phyloP scores from a whole-genome alignment of 306 rosid species.

The Cucurbita moschata region DNA sequence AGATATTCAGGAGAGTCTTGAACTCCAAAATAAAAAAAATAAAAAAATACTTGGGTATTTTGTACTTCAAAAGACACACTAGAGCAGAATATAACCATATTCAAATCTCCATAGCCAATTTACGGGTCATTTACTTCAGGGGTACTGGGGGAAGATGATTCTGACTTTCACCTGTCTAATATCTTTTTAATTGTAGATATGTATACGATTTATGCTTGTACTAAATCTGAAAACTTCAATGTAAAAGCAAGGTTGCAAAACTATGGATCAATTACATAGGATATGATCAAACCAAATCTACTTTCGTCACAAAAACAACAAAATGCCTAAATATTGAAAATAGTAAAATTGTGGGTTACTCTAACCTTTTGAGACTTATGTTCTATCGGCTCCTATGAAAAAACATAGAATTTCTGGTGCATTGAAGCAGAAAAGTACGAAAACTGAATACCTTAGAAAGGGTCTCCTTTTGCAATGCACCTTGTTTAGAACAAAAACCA shows the following conservation, averaged over 20 bases:
- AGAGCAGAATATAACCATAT: neutral
- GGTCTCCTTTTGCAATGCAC: constrained; percentile 39
- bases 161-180: neutral
- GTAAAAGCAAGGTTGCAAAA: neutral
- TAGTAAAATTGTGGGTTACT: neutral
- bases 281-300: neutral
- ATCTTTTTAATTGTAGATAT: neutral
- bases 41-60: neutral
- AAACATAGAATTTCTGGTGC: neutral
- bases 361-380: neutral
- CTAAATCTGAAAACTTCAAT: neutral
- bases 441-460: constrained; percentile 51
- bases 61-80: neutral
- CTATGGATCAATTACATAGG: neutral
- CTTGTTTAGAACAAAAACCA: constrained; percentile 84
- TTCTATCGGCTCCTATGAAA: neutral
- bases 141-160: neutral
- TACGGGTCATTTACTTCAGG: neutral
- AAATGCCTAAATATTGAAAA: neutral
- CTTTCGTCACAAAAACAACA: neutral
- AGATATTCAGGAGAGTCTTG: neutral
- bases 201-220: neutral
- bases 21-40: neutral
- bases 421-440: neutral
- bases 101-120: neutral